Percentiles rank a stretch among this genome's conserved stretches.
These are phyloP conservation scores for Rubia tinctorum DNA, from an alignment of 305 asterid genomes.

Conservation along the genomic window DNA sequence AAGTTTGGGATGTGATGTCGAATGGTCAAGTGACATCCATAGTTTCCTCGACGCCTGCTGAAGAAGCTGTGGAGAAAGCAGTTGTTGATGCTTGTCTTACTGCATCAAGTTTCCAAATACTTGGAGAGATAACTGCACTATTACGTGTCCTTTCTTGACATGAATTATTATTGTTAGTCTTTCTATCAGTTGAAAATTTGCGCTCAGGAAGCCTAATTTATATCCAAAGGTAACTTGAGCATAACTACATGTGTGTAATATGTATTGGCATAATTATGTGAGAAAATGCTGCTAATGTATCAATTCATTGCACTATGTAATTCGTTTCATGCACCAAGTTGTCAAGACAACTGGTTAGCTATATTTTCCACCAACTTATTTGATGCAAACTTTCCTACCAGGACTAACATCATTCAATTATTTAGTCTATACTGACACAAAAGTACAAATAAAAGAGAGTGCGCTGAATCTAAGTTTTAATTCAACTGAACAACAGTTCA, in stretches of 20 bases:
- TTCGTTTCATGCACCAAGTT: not conserved
- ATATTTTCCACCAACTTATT: too few species aligned
- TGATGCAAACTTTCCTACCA: too few species aligned
- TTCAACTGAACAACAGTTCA: too few species aligned
- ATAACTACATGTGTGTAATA: not conserved
- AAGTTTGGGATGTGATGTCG: slow-evolving; percentile 90
- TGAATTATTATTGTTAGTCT: too few species aligned
- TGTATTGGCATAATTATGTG: not conserved
- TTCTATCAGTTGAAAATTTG: not conserved
- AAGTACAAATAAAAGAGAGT: too few species aligned
- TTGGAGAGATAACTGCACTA: too few species aligned
- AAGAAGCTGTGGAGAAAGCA: slow-evolving; percentile 38
- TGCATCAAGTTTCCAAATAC: too few species aligned
- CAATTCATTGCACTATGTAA: not conserved
- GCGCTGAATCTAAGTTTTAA: too few species aligned
- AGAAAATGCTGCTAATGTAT: not conserved
- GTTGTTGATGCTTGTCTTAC: slow-evolving; percentile 33
- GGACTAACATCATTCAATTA: too few species aligned
- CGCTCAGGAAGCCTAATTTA: not conserved
- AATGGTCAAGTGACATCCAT: slow-evolving; percentile 52
- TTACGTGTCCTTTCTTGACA: too few species aligned
- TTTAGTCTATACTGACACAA: too few species aligned
- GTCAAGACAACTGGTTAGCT: too few species aligned
- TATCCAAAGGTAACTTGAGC: not conserved
- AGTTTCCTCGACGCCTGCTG: slow-evolving; percentile 40